Evolutionary conservation across 768 basidiomycete species (phyloP), one percentile per base, ranked within the genome.

Genomic region (Boletus sp.): DNA sequence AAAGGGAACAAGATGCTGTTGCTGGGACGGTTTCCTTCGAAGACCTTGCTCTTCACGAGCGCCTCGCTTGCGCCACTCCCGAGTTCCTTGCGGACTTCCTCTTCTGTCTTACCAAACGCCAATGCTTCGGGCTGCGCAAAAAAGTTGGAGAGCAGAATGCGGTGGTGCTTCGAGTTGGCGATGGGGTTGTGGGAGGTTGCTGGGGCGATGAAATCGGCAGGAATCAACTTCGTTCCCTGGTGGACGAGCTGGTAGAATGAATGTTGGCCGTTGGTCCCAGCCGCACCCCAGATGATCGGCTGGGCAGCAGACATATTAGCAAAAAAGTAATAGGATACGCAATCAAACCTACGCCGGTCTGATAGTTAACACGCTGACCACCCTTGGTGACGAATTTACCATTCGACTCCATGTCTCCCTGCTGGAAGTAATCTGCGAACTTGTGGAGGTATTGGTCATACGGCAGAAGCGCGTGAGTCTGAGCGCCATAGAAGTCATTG

Each of bases 381-480:
- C 84, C 81, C 77, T 98, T 99, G 63, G 97, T 98, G 60, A 98
- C 83, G 54, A 84, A 91, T 79, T 98, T 99, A 55, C 97, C 97
- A 73, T 99, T 98, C 24, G 94, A 97, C 76, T 99, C 97, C 97
- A 99, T 99, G 74, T 99, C 97, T 46, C 95, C 96, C 74, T 98
- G 97, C 74, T 98, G 97, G 91, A 99, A 99, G 80, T 98, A 98
- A 75, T 99, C 97, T 37, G 97, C 96, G 66, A 99, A 99, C 74
- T 96, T 97, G 83, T 98, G 92, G 61, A 99, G 78, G 76, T 99
- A 99, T 73, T 99, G 97, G 75, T 99, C 97, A 69, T 99, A 99
- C 0, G 97, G 97, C 42, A 99, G 81, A 41, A 99, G 81, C 3
- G 89, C 92, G 62, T 96, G 92, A 4, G 97, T 98, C 76, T 99